Percentiles rank a stretch among this genome's conserved stretches.
Conservation (phyloP, 208 protist species). For the Trichomonas vaginalis region DNA sequence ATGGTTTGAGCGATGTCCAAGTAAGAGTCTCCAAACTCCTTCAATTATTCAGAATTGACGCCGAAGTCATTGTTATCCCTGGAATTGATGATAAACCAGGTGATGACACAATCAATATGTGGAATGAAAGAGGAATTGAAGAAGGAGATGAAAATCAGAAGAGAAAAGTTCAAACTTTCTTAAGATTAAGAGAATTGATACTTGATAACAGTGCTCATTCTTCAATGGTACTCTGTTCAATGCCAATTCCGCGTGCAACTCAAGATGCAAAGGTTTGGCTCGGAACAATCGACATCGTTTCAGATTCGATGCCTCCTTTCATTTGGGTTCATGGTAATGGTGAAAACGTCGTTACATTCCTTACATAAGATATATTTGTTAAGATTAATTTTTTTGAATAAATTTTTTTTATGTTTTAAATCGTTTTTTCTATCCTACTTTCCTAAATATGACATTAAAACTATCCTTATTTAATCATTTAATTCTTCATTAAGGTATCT, state of each 20-base stretch:
- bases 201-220: neutral
- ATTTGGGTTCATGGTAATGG: conserved; percentile 5
- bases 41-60: neutral
- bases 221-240: neutral
- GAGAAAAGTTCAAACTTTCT: neutral
- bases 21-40: neutral
- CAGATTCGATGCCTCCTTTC: neutral
- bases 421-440: no score
- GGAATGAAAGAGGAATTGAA: neutral
- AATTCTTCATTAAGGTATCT: no score
- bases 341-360: neutral
- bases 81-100: neutral
- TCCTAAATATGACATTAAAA: no score
- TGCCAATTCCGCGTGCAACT: neutral
- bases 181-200: neutral
- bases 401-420: no score
- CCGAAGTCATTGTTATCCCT: neutral
- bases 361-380: neutral
- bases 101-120: neutral
- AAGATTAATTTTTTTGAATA: no score
- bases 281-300: neutral
- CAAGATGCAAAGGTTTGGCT: neutral
- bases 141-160: neutral
- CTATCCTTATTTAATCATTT: no score
- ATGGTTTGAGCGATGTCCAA: neutral